Base-by-base conservation (phyloP, 306 rosid species). In the Casuarina glauca region DNA sequence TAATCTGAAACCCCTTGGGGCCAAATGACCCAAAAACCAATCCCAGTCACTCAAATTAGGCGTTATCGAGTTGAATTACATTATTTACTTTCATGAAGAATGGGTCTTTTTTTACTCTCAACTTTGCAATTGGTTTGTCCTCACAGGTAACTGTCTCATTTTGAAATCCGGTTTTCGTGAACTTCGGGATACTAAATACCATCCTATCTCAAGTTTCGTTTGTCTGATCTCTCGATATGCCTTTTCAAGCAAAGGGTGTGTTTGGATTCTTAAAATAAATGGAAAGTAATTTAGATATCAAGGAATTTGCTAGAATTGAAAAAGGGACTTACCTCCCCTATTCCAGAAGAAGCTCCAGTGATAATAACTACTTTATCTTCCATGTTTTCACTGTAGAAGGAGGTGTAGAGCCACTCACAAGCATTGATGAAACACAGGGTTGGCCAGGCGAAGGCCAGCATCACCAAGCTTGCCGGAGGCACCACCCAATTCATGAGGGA, bases 311-410 rank as follows among this genome's bases (percentile, higher is more conserved):
- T 15, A 58, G 15, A 50, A 1, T 20, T 2, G 16, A 1, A 16
- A 58, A 6, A 45, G 38, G 0, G 2, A 15, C 78, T 74, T 78
- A 86, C 98, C 93, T 91, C 98, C 78, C 98, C 98, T 15, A 91
- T 91, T 74, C 80, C 91, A n/a, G 98, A 93, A 73, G 98, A 93
- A 74, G 98, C 98, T 32, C 98, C 98, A 4, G 98, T 94, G 83
- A 94, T 91, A 4, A 94, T 89, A 45, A 94, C 96, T 0, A 90
- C 97, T 81, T 91, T 94, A 70, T 82, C 80, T 53, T 85, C 90
- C 94, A 94, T 86, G 53, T 74, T 48, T 17, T 90, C 93, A 54
- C 68, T 57, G 74, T 87, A 54, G 3, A 82, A 55, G 26, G 61
- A 38, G 57, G 67, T 79, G 76, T 85, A 89, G 76, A 94, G 82